phyloP scores from a whole-genome alignment of 2,329 filamentous ascomycete species.

The Lachnellula cervina region DNA sequence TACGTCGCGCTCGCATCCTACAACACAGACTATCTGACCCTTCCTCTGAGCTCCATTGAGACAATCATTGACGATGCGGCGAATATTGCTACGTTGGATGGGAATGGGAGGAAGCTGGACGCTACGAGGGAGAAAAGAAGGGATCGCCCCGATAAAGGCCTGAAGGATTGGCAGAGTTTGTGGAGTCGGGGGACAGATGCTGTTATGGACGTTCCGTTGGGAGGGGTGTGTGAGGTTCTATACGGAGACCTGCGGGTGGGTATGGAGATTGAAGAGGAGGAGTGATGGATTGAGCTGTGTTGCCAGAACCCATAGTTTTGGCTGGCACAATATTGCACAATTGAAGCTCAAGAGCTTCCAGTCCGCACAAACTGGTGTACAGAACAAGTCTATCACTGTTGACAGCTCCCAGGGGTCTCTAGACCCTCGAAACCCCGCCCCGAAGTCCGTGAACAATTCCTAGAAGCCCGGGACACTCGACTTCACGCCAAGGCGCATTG shows the following conservation, averaged over 20 bases:
- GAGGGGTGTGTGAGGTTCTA: conserved; percentile 89
- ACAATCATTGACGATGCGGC: conserved; percentile 89
- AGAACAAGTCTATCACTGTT: too few relatives aligned
- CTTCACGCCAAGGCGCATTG: conserved; percentile 39
- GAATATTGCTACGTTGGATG: conserved; percentile 77
- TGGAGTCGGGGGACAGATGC: conserved; percentile 95
- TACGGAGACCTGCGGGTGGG: conserved; percentile 61
- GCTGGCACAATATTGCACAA: too few relatives aligned
- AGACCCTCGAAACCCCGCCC: conserved; percentile 7
- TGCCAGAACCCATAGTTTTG: too few relatives aligned
- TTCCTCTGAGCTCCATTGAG: conserved; percentile 74
- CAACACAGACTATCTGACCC: conserved; percentile 83
- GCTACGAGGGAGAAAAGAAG: conserved; percentile 33
- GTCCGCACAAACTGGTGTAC: too few relatives aligned
- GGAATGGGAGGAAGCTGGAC: conserved; percentile 48
- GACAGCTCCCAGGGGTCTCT: too few relatives aligned
- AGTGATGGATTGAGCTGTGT: neutral
- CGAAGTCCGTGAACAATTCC: conserved; percentile 20
- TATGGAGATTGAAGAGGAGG: conserved; percentile 16
- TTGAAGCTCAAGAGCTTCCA: too few relatives aligned
- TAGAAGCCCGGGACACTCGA: conserved; percentile 49
- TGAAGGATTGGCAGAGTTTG: conserved; percentile 66
- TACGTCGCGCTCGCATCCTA: conserved; percentile 89
- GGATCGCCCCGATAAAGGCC: conserved; percentile 11
- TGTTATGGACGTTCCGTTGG: conserved; percentile 93